Conservation (phyloP, 208 protist species). For the Leishmania mexicana region DNA sequence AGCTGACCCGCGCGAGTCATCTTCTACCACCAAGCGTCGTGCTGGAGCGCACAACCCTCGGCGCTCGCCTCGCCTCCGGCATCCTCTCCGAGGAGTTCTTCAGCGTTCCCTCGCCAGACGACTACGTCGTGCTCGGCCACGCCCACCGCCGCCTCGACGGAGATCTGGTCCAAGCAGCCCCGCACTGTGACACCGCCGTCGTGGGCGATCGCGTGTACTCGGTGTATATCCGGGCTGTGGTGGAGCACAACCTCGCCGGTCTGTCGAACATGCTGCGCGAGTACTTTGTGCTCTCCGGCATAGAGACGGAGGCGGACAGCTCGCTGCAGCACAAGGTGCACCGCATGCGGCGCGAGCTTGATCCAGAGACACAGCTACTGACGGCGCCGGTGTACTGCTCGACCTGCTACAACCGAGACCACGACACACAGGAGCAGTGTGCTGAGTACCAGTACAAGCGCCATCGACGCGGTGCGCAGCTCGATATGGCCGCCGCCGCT, state of each 20-base stretch:
- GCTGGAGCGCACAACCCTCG: slow-evolving; percentile 65
- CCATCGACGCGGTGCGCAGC: slow-evolving; percentile 24
- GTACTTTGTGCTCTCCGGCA: slow-evolving; percentile 75
- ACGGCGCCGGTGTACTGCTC: slow-evolving; percentile 68
- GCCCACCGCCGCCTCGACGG: slow-evolving; percentile 58
- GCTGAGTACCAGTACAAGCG: slow-evolving; percentile 82
- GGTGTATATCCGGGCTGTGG: slow-evolving; percentile 69
- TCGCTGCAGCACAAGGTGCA: slow-evolving; percentile 89
- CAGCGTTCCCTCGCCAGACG: slow-evolving; percentile 41
- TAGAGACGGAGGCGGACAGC: slow-evolving; percentile 65
- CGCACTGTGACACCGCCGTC: slow-evolving; percentile 44
- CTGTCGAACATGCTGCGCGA: slow-evolving; percentile 77
- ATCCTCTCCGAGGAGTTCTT: slow-evolving; percentile 76
- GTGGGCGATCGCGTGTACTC: slow-evolving; percentile 75
- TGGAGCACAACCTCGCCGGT: slow-evolving; percentile 57
- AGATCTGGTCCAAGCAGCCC: slow-evolving; percentile 48
- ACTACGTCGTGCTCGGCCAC: slow-evolving; percentile 77
- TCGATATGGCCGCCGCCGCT: slow-evolving; percentile 6
- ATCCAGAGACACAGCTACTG: slow-evolving; percentile 66
- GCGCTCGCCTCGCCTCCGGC: slow-evolving; percentile 56
- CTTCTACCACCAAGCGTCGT: slow-evolving; percentile 31
- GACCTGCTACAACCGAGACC: slow-evolving; percentile 75
- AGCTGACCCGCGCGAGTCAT: slow-evolving; percentile 1
- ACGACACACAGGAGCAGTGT: slow-evolving; percentile 69
- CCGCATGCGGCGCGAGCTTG: slow-evolving; percentile 79